Evolutionary conservation across 2,329 filamentous ascomycete species (phyloP).

Genomic region (Didymella exigua): DNA sequence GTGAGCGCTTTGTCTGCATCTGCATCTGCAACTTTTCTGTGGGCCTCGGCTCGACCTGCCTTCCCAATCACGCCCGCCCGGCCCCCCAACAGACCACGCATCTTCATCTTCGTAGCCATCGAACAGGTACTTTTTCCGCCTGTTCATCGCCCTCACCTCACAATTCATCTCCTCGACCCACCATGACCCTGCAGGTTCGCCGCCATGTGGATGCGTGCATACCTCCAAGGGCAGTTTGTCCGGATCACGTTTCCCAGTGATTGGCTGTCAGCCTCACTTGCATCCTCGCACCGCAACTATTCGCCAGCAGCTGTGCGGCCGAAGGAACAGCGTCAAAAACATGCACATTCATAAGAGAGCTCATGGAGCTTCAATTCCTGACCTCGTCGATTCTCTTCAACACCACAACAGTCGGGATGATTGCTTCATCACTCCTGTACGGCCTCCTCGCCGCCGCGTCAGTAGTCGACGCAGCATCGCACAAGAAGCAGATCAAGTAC

Average conservation of each 20-base stretch:
- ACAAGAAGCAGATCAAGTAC: slow-evolving; percentile 59
- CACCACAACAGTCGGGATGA: slow-evolving; percentile 18
- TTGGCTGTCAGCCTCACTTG: slow-evolving; percentile 24
- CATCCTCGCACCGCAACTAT: background rate
- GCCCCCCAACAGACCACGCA: background rate
- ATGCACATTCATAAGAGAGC: slow-evolving; percentile 16
- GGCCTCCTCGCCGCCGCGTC: slow-evolving; percentile 26
- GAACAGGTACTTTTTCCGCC: background rate
- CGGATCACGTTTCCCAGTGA: slow-evolving; percentile 35
- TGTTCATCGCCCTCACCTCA: background rate
- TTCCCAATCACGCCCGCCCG: slow-evolving; percentile 20
- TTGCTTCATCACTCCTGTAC: slow-evolving; percentile 25
- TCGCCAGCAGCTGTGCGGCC: slow-evolving; percentile 1
- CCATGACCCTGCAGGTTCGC: slow-evolving; percentile 2
- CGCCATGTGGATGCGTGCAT: slow-evolving; percentile 1
- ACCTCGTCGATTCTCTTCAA: background rate
- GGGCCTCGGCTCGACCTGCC: slow-evolving; percentile 17
- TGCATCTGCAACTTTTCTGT: slow-evolving; percentile 29
- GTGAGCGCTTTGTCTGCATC: background rate
- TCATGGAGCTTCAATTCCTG: background rate
- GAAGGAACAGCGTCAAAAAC: background rate
- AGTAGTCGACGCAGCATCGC: slow-evolving; percentile 22
- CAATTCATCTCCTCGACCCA: background rate
- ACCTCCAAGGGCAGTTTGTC: slow-evolving; percentile 12
- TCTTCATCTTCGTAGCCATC: background rate